phyloP scores from a whole-genome alignment of 805 yeast genomes.

The Kuraishia capsulata region DNA sequence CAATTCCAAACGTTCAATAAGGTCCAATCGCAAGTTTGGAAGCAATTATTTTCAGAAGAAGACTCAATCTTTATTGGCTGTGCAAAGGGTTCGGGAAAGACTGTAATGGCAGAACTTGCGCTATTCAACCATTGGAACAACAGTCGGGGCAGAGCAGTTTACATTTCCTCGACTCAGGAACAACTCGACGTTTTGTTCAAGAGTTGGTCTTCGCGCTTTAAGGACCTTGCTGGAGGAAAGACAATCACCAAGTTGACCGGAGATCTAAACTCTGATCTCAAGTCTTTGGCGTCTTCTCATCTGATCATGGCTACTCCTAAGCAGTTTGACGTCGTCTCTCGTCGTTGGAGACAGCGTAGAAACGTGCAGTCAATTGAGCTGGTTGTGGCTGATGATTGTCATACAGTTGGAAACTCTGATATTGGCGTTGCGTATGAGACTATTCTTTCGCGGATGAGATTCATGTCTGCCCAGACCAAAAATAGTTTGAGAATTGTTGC shows the following conservation, averaged over 20 bases:
- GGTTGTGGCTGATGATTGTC: constrained; percentile 67
- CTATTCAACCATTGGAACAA: constrained; percentile 64
- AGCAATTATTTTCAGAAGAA: constrained; percentile 44
- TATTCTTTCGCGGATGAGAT: constrained; percentile 60
- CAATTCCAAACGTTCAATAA: constrained; percentile 52
- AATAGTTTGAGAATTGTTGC: constrained; percentile 55
- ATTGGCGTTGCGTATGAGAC: constrained; percentile 63
- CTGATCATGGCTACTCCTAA: constrained; percentile 69
- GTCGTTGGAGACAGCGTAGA: constrained; percentile 77
- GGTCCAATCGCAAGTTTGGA: constrained; percentile 66
- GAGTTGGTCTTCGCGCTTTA: constrained; percentile 45
- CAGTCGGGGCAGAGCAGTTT: constrained; percentile 62
- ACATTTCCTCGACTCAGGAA: constrained; percentile 56
- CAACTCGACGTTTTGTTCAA: constrained; percentile 35
- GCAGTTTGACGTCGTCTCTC: constrained; percentile 64
- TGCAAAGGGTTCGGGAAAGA: constrained; percentile 71
- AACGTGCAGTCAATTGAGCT: constrained; percentile 61
- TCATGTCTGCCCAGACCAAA: constrained; percentile 60
- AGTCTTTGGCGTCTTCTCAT: constrained; percentile 50
- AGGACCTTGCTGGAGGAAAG: constrained; percentile 47
- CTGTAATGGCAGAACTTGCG: constrained; percentile 63
- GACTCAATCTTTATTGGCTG: constrained; percentile 61
- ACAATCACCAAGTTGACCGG: constrained; percentile 47
- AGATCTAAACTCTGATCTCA: constrained; percentile 45
- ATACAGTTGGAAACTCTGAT: constrained; percentile 47